phyloP scores from a whole-genome alignment of 148 eudicot species.

The Drosera capensis region DNA sequence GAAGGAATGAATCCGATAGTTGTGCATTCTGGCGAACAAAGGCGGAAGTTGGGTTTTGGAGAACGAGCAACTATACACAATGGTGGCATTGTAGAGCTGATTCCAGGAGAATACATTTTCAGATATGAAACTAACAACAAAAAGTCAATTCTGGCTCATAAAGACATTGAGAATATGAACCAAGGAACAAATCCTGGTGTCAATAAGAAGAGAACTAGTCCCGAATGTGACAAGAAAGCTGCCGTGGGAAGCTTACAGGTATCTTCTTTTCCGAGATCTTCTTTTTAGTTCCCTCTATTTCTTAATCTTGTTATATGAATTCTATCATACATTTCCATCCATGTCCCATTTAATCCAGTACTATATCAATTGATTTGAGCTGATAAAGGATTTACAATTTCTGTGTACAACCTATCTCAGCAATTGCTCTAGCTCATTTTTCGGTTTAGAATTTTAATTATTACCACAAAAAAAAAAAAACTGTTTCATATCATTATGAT shows the following conservation, averaged over 20 bases:
- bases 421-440: too few relatives aligned
- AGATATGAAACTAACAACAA: conserved; percentile 32
- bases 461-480: conserved; percentile 10
- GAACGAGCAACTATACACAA: conserved; percentile 31
- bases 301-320: background rate
- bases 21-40: conserved; percentile 29
- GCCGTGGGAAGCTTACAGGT: conserved; percentile 9
- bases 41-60: conserved; percentile 43
- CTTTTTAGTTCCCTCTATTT: background rate
- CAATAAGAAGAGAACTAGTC: background rate
- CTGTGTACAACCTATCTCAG: too few relatives aligned
- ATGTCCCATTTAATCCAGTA: too few relatives aligned
- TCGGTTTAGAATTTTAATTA: too few relatives aligned
- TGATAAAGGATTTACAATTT: too few relatives aligned
- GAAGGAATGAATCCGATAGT: conserved; percentile 85
- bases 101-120: conserved; percentile 70
- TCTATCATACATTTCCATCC: too few relatives aligned
- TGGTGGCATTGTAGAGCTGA: conserved; percentile 77
- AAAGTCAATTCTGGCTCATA: conserved; percentile 12
- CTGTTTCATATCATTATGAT: background rate
- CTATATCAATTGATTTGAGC: too few relatives aligned
- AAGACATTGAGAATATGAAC: conserved; percentile 9
- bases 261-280: conserved; percentile 2
- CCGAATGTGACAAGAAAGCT: background rate
- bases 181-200: conserved; percentile 6